These are phyloP conservation scores for Boletus sp. DNA, from an alignment of 768 basidiomycete species.

Conservation along the genomic window DNA sequence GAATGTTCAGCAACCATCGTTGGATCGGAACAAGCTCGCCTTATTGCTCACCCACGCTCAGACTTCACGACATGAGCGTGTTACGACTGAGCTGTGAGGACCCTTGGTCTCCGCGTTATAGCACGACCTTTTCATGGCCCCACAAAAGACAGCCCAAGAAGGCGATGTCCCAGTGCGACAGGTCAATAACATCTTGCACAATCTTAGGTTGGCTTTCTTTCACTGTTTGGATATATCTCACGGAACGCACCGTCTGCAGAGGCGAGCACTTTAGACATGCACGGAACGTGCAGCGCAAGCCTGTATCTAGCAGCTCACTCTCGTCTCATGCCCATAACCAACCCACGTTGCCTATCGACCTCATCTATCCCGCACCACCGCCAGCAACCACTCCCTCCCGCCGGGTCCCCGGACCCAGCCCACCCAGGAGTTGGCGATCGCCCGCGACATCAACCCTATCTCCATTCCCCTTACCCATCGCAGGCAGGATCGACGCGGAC, in stretches of 20 bases:
- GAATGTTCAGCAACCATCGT: slow-evolving; percentile 10
- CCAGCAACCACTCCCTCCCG: slow-evolving; percentile 14
- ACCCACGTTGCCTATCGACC: slow-evolving; percentile 45
- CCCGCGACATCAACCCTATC: slow-evolving; percentile 20
- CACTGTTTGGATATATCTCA: not conserved
- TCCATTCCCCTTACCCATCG: not conserved
- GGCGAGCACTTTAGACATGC: slow-evolving; percentile 70
- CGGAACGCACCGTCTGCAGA: slow-evolving; percentile 33
- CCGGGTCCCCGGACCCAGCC: slow-evolving; percentile 44
- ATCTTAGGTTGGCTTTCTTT: slow-evolving; percentile 23
- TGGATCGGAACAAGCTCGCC: not conserved
- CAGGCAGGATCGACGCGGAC: slow-evolving; percentile 11
- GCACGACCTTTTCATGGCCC: slow-evolving; percentile 5
- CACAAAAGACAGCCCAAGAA: slow-evolving; percentile 7
- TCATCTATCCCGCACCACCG: slow-evolving; percentile 32
- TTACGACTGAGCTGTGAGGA: not conserved
- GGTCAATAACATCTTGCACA: slow-evolving; percentile 30
- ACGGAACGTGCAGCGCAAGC: slow-evolving; percentile 48
- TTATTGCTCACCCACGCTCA: not conserved
- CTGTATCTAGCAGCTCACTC: slow-evolving; percentile 15
- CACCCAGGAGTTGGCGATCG: slow-evolving; percentile 59
- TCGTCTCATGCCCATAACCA: slow-evolving; percentile 34
- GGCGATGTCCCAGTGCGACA: slow-evolving; percentile 18
- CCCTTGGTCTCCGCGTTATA: not conserved
- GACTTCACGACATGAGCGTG: not conserved